phyloP scores from a whole-genome alignment of 805 yeast genomes.

The Candida chilensis region DNA sequence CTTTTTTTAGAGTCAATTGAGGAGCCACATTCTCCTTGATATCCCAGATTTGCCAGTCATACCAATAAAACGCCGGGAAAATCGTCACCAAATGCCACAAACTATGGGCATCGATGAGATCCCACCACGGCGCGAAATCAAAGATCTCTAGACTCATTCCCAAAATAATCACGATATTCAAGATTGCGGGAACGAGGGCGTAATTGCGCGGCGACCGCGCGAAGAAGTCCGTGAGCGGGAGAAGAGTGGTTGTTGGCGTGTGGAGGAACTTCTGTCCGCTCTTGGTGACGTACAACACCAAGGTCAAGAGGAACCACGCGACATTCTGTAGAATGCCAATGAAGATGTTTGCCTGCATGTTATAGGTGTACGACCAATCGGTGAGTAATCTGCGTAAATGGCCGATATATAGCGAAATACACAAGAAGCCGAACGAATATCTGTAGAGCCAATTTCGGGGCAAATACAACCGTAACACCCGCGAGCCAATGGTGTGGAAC shows the following conservation, averaged over 20 bases:
- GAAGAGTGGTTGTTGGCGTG: too few species aligned
- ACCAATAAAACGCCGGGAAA: constrained; percentile 71
- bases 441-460: constrained; percentile 13
- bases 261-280: too few species aligned
- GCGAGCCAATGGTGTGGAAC: constrained; percentile 54
- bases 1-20: too few species aligned
- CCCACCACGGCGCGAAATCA: constrained; percentile 72
- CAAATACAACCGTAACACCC: constrained; percentile 53
- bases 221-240: too few species aligned
- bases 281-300: too few species aligned
- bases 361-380: constrained; percentile 88
- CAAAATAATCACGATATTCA: too few species aligned
- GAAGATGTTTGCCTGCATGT: constrained; percentile 81
- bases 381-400: constrained; percentile 61
- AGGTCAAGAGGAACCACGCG: constrained; percentile 27
- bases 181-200: too few species aligned
- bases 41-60: constrained; percentile 46
- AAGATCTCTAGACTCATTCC: constrained; percentile 90
- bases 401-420: constrained; percentile 41
- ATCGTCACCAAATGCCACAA: constrained; percentile 90
- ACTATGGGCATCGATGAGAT: constrained; percentile 82
- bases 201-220: too few species aligned
- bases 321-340: constrained; percentile 73
- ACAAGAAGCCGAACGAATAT: constrained; percentile 22
- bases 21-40: too few species aligned